Evolutionary conservation across 257 asterid genomes (phyloP).

Genomic region (Vinca minor): DNA sequence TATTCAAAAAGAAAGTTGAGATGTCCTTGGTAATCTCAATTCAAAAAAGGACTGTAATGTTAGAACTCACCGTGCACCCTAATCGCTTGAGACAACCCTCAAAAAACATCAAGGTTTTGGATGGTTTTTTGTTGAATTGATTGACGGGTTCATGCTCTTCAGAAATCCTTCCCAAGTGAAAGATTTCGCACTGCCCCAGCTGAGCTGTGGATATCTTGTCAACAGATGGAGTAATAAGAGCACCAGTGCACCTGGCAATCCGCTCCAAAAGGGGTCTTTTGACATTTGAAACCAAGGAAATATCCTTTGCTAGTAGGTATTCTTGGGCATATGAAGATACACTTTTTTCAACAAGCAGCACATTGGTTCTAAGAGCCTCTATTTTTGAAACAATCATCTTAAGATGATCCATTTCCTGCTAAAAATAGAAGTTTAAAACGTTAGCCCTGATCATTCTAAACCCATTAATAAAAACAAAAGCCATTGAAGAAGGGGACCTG

Average conservation of each 20-base stretch:
- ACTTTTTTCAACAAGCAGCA: conserved; percentile 85
- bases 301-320: conserved; percentile 72
- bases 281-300: conserved; percentile 81
- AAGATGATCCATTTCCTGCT: conserved; percentile 83
- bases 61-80: conserved; percentile 81
- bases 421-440: conserved; percentile 8
- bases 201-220: conserved; percentile 62
- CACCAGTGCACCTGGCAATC: conserved; percentile 89
- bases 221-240: conserved; percentile 68
- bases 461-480: conserved; percentile 6
- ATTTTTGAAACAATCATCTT: conserved; percentile 71
- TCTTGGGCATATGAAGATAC: conserved; percentile 89
- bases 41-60: not conserved
- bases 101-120: conserved; percentile 83
- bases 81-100: conserved; percentile 94
- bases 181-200: conserved; percentile 83
- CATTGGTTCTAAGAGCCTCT: conserved; percentile 85
- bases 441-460: conserved; percentile 14
- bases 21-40: conserved; percentile 1
- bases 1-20: not conserved
- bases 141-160: conserved; percentile 67
- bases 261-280: conserved; percentile 68
- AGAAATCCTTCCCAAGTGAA: conserved; percentile 61
- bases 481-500: conserved; percentile 47
- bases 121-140: conserved; percentile 67